Conservation (phyloP, 768 basidiomycete genomes). For the Tylopilus vinaceipallidus region DNA sequence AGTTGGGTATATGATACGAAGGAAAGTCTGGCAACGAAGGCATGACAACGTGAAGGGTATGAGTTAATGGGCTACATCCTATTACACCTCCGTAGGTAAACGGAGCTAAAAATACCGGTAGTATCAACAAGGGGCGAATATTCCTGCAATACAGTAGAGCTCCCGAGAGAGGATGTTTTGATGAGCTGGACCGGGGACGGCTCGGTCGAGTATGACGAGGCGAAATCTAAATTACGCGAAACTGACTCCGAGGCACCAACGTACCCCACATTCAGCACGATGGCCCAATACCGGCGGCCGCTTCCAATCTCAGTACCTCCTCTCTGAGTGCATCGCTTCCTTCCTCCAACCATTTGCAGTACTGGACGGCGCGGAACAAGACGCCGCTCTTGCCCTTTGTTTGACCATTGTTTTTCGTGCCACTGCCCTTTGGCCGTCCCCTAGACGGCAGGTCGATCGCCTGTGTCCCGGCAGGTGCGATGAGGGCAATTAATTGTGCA, state of each 20-base stretch:
- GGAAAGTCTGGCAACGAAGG: constrained; percentile 23
- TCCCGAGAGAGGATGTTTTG: background rate
- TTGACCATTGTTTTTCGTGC: constrained; percentile 58
- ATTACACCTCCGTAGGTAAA: constrained; percentile 1
- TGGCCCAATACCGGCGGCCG: constrained; percentile 54
- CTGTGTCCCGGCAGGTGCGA: constrained; percentile 75
- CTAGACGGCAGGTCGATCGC: constrained; percentile 72
- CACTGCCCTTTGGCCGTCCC: constrained; percentile 79
- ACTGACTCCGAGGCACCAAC: constrained; percentile 15
- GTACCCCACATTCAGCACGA: constrained; percentile 4
- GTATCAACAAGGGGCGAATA: background rate
- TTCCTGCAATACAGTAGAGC: background rate
- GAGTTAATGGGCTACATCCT: constrained; percentile 3
- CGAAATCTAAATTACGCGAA: background rate
- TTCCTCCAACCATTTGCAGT: constrained; percentile 84
- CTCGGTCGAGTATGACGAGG: background rate
- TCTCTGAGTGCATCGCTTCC: constrained; percentile 65
- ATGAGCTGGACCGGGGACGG: background rate
- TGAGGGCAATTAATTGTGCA: constrained; percentile 76
- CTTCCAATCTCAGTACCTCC: constrained; percentile 69
- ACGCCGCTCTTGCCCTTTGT: constrained; percentile 90
- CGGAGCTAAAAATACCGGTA: constrained; percentile 8
- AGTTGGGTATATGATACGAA: constrained; percentile 53
- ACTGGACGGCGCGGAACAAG: constrained; percentile 82
- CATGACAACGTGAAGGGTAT: constrained; percentile 16